A percentile compares a stretch with the other conserved stretches of the same genome.
Evolutionary conservation across 192 early-diverging fungal species (phyloP).

Genomic region (Geranomyces michiganensis): DNA sequence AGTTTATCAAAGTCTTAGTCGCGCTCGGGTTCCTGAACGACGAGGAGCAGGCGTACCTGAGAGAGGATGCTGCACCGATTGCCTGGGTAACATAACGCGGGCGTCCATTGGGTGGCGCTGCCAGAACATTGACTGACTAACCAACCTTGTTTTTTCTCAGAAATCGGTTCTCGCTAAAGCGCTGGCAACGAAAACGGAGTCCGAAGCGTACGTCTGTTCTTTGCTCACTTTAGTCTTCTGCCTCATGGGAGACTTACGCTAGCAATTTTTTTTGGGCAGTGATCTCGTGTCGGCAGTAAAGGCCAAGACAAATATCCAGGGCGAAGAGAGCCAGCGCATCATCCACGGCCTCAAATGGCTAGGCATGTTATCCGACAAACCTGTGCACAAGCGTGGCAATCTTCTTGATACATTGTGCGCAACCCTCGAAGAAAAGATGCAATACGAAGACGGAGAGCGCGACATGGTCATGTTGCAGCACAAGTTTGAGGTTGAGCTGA

Average conservation of each 20-base stretch:
- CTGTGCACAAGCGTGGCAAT: conserved; percentile 70
- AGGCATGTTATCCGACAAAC: conserved; percentile 78
- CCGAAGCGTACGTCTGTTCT: conserved; percentile 49
- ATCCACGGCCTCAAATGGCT: conserved; percentile 62
- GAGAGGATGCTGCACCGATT: conserved; percentile 38
- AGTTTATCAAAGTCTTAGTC: conserved; percentile 94
- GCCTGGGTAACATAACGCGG: no score
- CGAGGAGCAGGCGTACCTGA: conserved; percentile 61
- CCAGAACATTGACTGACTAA: no score
- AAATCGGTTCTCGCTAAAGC: conserved; percentile 71
- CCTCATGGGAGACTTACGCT: no score
- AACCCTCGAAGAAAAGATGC: conserved; percentile 93
- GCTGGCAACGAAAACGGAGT: conserved; percentile 34
- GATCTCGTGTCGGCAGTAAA: conserved; percentile 59
- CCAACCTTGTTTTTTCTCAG: conserved; percentile 40
- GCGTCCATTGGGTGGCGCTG: no score
- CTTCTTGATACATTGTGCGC: conserved; percentile 86
- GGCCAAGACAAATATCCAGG: conserved; percentile 56
- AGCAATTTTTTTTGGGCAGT: no score
- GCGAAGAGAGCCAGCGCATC: conserved; percentile 39
- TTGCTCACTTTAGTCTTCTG: background rate
- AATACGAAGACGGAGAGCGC: conserved; percentile 88
- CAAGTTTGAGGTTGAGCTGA: conserved; percentile 91
- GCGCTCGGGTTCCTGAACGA: conserved; percentile 91
- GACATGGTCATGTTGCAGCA: conserved; percentile 99